Conservation (phyloP, 805 yeast species). For the Sungouiozyma intestinalis region DNA sequence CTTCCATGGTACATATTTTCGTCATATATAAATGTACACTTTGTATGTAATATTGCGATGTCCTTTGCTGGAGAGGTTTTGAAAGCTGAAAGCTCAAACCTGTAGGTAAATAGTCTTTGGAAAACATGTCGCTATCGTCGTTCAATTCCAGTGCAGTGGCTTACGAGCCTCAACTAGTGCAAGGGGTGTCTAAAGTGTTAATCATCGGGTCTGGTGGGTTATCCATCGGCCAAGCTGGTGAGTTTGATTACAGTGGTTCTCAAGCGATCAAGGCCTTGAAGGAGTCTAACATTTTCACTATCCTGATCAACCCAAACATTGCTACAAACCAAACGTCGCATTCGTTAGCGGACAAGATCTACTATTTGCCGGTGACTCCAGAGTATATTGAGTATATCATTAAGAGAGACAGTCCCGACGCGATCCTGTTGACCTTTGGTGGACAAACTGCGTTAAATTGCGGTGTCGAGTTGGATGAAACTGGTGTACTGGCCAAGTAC, state of each 20-base stretch:
- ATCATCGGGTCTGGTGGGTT: constrained; percentile 96
- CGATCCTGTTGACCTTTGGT: constrained; percentile 90
- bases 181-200: constrained; percentile 42
- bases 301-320: constrained; percentile 87
- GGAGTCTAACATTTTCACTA: constrained; percentile 79
- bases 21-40: neutral
- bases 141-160: constrained; percentile 6
- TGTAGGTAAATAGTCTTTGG: neutral
- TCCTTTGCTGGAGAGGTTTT: too few relatives aligned
- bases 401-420: constrained; percentile 94
- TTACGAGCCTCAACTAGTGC: constrained; percentile 25
- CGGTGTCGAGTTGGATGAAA: constrained; percentile 87
- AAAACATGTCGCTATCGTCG: neutral
- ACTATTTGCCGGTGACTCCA: constrained; percentile 92
- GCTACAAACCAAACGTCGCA: constrained; percentile 97
- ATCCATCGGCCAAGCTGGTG: constrained; percentile 97
- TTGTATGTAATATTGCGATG: neutral
- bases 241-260: constrained; percentile 93
- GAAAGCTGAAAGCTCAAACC: too few relatives aligned
- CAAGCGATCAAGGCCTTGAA: constrained; percentile 93
- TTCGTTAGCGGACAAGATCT: constrained; percentile 88
- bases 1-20: neutral
- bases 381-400: constrained; percentile 92
- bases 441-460: constrained; percentile 97
- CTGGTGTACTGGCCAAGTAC: constrained; percentile 86